Evolutionary conservation across 305 asterid genomes (phyloP).

Genomic region (Solanum hybrid): DNA sequence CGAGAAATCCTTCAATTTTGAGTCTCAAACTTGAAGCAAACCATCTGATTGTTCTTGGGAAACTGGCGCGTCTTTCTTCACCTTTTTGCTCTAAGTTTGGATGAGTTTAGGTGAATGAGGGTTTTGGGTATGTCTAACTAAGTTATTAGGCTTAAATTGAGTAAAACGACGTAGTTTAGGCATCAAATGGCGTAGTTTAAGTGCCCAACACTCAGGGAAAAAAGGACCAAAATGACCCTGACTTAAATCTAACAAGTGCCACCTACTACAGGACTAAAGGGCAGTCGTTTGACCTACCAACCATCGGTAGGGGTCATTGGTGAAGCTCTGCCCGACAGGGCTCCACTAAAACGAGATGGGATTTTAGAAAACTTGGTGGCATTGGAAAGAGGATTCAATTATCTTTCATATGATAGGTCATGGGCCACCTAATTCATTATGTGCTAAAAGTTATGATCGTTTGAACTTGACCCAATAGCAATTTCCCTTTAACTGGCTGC

Average conservation of each 20-base stretch:
- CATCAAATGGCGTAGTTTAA: background rate
- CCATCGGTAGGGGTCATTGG: background rate
- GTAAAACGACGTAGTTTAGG: background rate
- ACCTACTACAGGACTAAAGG: background rate
- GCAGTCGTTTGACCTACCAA: background rate
- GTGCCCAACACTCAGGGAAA: background rate
- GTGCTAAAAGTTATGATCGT: background rate
- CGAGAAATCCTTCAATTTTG: background rate
- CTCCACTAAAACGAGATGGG: background rate
- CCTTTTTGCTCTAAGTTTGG: background rate
- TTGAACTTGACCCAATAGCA: background rate
- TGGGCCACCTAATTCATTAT: background rate
- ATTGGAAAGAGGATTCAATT: background rate
- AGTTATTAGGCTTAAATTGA: no score
- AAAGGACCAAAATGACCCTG: background rate
- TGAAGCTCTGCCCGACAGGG: background rate
- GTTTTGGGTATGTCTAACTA: background rate
- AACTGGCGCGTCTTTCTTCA: no score
- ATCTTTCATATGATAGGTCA: background rate
- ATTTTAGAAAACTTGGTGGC: background rate
- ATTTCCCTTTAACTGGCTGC: background rate
- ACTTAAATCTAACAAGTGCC: no score
- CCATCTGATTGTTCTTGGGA: background rate
- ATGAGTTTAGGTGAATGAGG: background rate
- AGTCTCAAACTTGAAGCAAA: background rate